Evolutionary conservation across 2,329 filamentous ascomycete genomes (phyloP), one percentile per base, ranked within the genome.

Genomic region (Fusarium longipes): DNA sequence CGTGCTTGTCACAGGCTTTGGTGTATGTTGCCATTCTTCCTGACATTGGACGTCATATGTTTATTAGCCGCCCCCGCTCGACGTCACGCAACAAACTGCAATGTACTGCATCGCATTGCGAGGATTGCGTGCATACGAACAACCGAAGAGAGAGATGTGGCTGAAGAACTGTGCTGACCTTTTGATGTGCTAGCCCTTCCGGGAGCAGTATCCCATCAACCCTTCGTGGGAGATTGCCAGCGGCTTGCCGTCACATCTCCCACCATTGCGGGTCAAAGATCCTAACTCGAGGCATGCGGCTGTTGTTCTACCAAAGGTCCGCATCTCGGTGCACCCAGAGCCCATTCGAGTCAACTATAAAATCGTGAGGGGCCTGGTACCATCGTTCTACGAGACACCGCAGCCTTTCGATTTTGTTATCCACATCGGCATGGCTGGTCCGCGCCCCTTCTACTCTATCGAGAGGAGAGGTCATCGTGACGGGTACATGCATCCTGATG

Each of bases 171-270:
- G 22, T 57, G 59, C 71, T 74, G 61, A 74, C 60, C 33, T 25
- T 32, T 22, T 29, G 38, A 35, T 15, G 22, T 25, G 20, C 52
- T 63, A 95, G 92, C 90, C 93, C 2, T 97, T 96, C 78, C 89
- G 90, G 71, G 83, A 80, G n/a, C 81, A 89, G 42, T 89, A 89
- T 74, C 87, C 89, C 27, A 81, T 89, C 61, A 97, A 97, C 75
- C 92, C 93, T 10, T 93, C 93, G 5, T 94, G 88, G 85, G 86
- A 94, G 74, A 94, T 97, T 74, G 88, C 91, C 47, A 84, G 82
- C 25, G 82, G 81, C 20, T 86, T 96, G n/a, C 89, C 92, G 5
- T 77, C 84, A 4, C 84, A 86, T 69, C 84, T 94, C 7, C 86
- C 88, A 4, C 79, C 83, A 1, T 76, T 82, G 15, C 78, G 80